phyloP scores from a whole-genome alignment of 2,329 filamentous ascomycete species.

The Apiospora saccharicola region DNA sequence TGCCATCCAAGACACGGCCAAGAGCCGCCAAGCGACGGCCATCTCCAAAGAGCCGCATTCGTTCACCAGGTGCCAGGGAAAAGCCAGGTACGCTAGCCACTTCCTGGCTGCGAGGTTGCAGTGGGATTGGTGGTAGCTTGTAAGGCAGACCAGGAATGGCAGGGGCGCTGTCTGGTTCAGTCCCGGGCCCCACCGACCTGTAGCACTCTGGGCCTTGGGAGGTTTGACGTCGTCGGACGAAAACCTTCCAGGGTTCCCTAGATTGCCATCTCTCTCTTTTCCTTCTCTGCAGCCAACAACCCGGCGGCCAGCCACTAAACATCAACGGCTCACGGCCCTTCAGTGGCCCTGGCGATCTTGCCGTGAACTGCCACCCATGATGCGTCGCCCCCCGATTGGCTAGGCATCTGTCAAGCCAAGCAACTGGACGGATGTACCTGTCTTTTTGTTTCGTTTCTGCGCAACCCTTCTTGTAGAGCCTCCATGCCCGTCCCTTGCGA shows the following conservation, averaged over 20 bases:
- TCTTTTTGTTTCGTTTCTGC: conserved; percentile 20
- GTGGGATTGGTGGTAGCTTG: neutral
- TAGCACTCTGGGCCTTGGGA: conserved; percentile 7
- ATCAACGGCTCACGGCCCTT: neutral
- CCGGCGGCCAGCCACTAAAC: neutral
- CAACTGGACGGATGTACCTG: neutral
- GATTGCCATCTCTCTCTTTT: neutral
- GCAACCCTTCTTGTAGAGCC: neutral
- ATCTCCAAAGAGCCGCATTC: conserved; percentile 15
- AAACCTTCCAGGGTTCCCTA: conserved; percentile 1
- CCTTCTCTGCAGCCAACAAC: neutral
- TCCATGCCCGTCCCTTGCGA: neutral
- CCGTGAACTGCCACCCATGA: neutral
- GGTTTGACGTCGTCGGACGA: conserved; percentile 16
- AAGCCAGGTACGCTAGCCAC: neutral
- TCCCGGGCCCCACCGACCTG: neutral
- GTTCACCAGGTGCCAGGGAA: neutral
- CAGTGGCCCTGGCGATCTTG: conserved; percentile 6
- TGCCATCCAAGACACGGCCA: conserved; percentile 13
- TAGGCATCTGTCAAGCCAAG: neutral
- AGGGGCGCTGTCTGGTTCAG: neutral
- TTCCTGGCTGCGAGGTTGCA: neutral
- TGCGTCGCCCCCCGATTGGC: conserved; percentile 13
- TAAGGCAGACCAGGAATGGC: neutral
- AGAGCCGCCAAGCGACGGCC: neutral